phyloP scores from a whole-genome alignment of 2,329 filamentous ascomycete species.

The Monilinia laxa region DNA sequence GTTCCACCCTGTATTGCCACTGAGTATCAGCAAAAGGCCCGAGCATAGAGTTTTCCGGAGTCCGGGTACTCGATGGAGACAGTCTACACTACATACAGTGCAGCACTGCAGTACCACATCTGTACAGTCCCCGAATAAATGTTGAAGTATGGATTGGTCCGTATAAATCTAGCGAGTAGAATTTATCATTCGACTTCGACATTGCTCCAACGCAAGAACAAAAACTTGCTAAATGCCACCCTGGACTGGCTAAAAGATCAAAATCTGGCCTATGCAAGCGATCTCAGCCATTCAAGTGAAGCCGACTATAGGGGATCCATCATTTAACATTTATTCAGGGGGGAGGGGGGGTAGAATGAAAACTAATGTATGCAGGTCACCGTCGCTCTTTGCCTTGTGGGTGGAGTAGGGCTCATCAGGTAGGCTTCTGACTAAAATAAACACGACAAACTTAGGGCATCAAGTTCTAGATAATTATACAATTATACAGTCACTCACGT shows the following conservation, averaged over 20 bases:
- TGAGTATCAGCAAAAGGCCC: constrained; percentile 15
- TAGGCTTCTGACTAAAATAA: neutral
- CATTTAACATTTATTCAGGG: too few species aligned
- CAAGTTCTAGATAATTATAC: neutral
- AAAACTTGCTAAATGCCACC: too few species aligned
- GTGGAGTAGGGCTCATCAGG: constrained; percentile 8
- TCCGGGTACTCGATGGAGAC: neutral
- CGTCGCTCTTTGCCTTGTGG: constrained; percentile 14
- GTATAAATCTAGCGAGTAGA: too few species aligned
- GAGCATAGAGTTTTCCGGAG: constrained; percentile 13
- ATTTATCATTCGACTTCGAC: too few species aligned
- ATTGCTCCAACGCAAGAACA: too few species aligned
- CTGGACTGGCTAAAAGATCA: too few species aligned
- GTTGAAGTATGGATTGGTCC: too few species aligned
- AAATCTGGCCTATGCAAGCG: too few species aligned
- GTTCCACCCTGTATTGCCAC: constrained; percentile 32
- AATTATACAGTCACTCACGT: neutral
- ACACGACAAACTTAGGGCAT: neutral
- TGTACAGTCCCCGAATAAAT: too few species aligned
- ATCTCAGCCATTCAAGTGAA: too few species aligned
- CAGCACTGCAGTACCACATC: neutral
- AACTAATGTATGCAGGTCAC: constrained; percentile 11
- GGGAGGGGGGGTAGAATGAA: neutral
- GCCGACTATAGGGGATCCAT: too few species aligned
- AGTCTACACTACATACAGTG: neutral